These are phyloP conservation scores for Achaetomiella virescens DNA, from an alignment of 495 filamentous ascomycete genomes.

Conservation along the genomic window DNA sequence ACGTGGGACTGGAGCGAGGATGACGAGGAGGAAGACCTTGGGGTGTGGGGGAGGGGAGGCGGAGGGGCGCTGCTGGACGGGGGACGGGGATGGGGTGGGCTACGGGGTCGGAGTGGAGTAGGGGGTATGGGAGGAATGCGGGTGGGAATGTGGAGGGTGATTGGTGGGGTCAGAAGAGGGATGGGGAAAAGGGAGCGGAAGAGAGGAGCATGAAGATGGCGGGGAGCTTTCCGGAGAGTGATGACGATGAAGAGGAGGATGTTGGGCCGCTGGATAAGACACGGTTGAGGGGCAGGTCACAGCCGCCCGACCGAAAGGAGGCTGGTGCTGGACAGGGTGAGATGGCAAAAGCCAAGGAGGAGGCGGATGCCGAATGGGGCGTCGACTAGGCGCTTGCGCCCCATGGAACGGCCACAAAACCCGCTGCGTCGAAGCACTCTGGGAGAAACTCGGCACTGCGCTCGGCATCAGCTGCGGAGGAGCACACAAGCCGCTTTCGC, in stretches of 20 bases:
- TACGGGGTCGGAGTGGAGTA: neutral
- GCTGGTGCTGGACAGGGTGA: neutral
- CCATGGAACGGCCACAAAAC: neutral
- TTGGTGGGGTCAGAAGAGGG: neutral
- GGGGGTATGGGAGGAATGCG: neutral
- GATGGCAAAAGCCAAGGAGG: neutral
- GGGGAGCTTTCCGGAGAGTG: conserved; percentile 25
- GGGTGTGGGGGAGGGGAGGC: neutral
- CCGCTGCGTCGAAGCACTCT: no score
- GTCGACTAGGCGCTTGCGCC: neutral
- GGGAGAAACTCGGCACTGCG: neutral
- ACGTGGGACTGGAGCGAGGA: conserved; percentile 51
- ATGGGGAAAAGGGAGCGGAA: neutral
- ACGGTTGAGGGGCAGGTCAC: neutral
- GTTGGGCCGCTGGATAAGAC: conserved; percentile 5
- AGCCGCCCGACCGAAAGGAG: neutral
- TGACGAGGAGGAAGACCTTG: conserved; percentile 16
- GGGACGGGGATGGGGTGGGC: neutral
- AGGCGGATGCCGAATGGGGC: neutral
- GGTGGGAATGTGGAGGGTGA: conserved; percentile 3
- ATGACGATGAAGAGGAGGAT: conserved; percentile 7
- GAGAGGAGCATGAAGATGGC: conserved; percentile 18
- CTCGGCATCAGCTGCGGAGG: neutral
- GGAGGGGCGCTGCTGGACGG: no score
- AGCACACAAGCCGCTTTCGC: no score